Evolutionary conservation across 257 asterid species (phyloP).

Genomic region (Orobanche coerulescens): DNA sequence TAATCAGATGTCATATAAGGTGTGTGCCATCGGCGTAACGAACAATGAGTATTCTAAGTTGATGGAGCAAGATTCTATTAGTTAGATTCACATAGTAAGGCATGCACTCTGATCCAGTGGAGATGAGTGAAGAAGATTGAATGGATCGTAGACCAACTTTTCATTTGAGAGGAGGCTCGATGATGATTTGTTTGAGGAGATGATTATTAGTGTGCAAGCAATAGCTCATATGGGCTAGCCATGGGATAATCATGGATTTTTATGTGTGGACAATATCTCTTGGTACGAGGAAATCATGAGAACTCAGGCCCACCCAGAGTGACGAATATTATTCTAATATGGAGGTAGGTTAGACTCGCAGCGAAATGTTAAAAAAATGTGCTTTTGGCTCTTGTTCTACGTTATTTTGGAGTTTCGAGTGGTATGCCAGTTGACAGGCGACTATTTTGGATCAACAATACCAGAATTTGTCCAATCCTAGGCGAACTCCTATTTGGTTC

Average conservation of each 20-base stretch:
- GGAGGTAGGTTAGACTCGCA: neutral
- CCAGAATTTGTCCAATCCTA: no score
- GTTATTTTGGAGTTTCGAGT: slow-evolving; percentile 4
- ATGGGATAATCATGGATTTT: neutral
- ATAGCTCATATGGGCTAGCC: neutral
- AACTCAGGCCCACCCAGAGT: neutral
- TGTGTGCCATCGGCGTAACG: no score
- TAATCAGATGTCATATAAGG: no score
- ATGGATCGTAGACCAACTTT: neutral
- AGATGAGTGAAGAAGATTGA: neutral
- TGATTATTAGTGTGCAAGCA: neutral
- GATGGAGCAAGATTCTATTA: no score
- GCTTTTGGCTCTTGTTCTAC: neutral
- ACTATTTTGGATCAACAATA: no score
- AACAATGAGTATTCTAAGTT: no score
- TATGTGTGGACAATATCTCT: neutral
- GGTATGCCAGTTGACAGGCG: neutral
- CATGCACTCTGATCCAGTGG: no score
- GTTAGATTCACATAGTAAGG: no score
- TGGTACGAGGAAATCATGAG: neutral
- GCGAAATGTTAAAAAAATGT: neutral
- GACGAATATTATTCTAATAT: neutral
- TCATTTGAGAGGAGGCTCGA: neutral
- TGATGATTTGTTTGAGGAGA: neutral
- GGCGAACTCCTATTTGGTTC: no score